phyloP scores from a whole-genome alignment of 2,329 filamentous ascomycete genomes.

The Microsporum canis region DNA sequence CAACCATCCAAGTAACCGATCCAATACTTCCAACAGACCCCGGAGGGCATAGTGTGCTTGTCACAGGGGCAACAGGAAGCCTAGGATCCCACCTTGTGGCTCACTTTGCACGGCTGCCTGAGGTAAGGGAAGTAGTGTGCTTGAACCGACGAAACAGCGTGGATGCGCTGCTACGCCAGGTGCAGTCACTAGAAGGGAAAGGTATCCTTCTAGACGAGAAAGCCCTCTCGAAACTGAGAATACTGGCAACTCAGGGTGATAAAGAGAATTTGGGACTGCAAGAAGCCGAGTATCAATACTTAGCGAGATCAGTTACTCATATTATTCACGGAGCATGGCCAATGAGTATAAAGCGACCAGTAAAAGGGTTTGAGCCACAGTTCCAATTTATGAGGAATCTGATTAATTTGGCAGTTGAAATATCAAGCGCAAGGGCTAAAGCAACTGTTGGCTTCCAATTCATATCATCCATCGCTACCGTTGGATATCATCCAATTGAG shows the following conservation, averaged over 20 bases:
- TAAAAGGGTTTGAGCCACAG: conserved; percentile 42
- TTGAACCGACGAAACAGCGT: conserved; percentile 34
- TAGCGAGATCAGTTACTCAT: conserved; percentile 37
- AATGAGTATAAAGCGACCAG: conserved; percentile 43
- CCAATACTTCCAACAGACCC: background rate
- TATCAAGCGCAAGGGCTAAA: conserved; percentile 14
- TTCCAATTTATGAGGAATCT: conserved; percentile 43
- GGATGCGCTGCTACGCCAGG: conserved; percentile 26
- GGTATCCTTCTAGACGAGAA: conserved; percentile 17
- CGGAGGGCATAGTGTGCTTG: conserved; percentile 23
- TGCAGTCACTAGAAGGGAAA: conserved; percentile 21
- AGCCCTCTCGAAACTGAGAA: conserved; percentile 30
- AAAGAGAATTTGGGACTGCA: conserved; percentile 40
- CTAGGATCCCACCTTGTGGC: conserved; percentile 34
- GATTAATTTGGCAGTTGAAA: conserved; percentile 34
- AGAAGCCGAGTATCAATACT: conserved; percentile 25
- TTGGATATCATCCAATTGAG: conserved; percentile 24
- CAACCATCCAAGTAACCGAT: conserved; percentile 1
- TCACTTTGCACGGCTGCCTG: conserved; percentile 21
- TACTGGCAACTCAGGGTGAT: conserved; percentile 41
- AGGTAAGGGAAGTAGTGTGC: conserved; percentile 32
- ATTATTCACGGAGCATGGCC: conserved; percentile 46
- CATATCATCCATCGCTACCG: conserved; percentile 34
- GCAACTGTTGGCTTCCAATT: conserved; percentile 29
- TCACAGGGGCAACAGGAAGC: conserved; percentile 34